A percentile compares a stretch with the other conserved stretches of the same genome.
Evolutionary conservation across 2,329 filamentous ascomycete species (phyloP).

Genomic region (Pestalotiopsis sp.): DNA sequence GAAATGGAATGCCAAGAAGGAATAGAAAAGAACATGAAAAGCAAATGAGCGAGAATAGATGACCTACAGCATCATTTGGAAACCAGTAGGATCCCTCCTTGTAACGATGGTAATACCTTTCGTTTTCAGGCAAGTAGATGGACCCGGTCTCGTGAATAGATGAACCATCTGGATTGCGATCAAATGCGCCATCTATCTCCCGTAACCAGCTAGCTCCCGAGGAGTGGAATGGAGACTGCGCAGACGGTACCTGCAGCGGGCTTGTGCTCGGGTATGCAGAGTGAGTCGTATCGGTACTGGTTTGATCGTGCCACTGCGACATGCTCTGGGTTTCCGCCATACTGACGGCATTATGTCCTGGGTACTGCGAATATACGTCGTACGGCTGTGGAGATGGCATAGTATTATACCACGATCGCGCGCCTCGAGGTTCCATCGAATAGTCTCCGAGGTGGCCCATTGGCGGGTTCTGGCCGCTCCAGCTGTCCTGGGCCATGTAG

Average conservation of each 20-base stretch:
- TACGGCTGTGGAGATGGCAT: not conserved
- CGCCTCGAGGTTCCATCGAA: not conserved
- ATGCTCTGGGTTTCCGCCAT: not conserved
- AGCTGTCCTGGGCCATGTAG: not conserved
- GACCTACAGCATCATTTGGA: not conserved
- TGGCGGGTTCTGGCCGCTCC: not conserved
- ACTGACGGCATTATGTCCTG: not conserved
- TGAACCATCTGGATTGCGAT: not conserved
- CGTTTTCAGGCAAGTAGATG: not conserved
- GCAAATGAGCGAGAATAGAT: not conserved
- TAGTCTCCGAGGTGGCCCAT: not conserved
- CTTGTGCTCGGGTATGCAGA: not conserved
- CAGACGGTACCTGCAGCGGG: not conserved
- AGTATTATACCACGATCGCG: not conserved
- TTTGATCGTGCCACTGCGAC: not conserved
- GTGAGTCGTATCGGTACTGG: not conserved
- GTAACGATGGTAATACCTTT: not conserved
- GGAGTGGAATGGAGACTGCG: not conserved
- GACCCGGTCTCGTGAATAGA: not conserved
- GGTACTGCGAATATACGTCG: not conserved
- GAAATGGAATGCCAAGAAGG: not conserved
- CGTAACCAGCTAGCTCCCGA: not conserved
- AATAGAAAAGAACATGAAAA: not conserved
- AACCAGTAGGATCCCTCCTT: not conserved
- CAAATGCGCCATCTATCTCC: not conserved